A percentile compares a stretch with the other conserved stretches of the same genome.
Conservation (phyloP, 345 rosid genomes). For the Hibiscus trionum region DNA sequence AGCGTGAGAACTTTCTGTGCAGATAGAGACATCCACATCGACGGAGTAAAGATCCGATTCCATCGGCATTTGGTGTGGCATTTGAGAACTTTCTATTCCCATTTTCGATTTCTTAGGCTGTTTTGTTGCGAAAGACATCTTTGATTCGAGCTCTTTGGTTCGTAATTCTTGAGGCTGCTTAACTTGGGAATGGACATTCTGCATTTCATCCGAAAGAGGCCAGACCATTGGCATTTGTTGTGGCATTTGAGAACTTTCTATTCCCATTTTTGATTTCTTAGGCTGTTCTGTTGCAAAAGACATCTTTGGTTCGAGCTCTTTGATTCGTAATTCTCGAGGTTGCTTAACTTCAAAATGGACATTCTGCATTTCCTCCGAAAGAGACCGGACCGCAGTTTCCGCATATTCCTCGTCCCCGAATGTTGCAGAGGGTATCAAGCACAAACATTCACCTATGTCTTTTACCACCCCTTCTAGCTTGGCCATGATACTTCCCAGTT, state of each 20-base stretch:
- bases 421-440: constrained; percentile 51
- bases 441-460: constrained; percentile 53
- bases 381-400: constrained; percentile 45
- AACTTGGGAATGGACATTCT: constrained; percentile 26
- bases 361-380: constrained; percentile 66
- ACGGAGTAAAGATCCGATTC: constrained; percentile 69
- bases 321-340: constrained; percentile 14
- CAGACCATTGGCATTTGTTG: constrained; percentile 12
- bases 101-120: constrained; percentile 1
- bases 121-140: constrained; percentile 7
- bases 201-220: constrained; percentile 64
- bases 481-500: constrained; percentile 29
- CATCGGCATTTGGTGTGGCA: not conserved
- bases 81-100: constrained; percentile 1
- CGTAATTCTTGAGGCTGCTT: constrained; percentile 17
- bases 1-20: constrained; percentile 27
- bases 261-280: not conserved
- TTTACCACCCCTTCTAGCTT: constrained; percentile 41
- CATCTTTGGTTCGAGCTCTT: constrained; percentile 16
- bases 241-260: not conserved
- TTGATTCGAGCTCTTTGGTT: constrained; percentile 16
- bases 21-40: constrained; percentile 32
- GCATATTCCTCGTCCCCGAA: constrained; percentile 43
- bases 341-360: constrained; percentile 26
- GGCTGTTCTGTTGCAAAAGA: constrained; percentile 8